These are phyloP conservation scores for Vitis riparia DNA, from an alignment of 164 flowering plant species.

Conservation along the genomic window DNA sequence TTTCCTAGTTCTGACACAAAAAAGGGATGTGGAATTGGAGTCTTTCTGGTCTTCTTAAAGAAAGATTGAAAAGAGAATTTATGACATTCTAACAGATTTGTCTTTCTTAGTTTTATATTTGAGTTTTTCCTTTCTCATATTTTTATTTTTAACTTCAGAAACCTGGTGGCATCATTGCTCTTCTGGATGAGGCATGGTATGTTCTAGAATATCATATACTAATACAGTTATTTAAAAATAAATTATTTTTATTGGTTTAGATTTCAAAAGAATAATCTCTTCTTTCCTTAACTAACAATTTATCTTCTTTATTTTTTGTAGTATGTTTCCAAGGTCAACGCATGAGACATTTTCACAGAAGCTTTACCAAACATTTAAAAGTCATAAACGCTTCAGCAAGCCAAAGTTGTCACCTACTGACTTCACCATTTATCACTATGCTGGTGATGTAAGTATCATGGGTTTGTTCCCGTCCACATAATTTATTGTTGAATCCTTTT, in stretches of 20 bases:
- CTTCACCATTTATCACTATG: conserved; percentile 57
- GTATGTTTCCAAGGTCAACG: conserved; percentile 68
- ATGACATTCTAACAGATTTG: background rate
- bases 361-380: conserved; percentile 54
- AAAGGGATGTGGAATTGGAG: no score
- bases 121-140: conserved; percentile 2
- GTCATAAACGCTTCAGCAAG: conserved; percentile 53
- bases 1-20: no score
- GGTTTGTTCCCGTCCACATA: no score
- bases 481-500: no score
- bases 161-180: conserved; percentile 64
- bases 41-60: no score
- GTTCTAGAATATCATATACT: background rate
- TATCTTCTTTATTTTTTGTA: conserved; percentile 18
- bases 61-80: background rate
- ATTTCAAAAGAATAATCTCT: no score
- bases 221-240: background rate
- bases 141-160: conserved; percentile 32
- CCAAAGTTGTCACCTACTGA: conserved; percentile 55
- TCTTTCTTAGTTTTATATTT: background rate
- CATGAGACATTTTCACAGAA: conserved; percentile 56
- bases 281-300: no score
- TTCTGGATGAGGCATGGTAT: conserved; percentile 64
- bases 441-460: conserved; percentile 50
- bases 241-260: background rate